phyloP scores from a whole-genome alignment of 441 rosid species.

The Cnidoscolus chayamansa region DNA sequence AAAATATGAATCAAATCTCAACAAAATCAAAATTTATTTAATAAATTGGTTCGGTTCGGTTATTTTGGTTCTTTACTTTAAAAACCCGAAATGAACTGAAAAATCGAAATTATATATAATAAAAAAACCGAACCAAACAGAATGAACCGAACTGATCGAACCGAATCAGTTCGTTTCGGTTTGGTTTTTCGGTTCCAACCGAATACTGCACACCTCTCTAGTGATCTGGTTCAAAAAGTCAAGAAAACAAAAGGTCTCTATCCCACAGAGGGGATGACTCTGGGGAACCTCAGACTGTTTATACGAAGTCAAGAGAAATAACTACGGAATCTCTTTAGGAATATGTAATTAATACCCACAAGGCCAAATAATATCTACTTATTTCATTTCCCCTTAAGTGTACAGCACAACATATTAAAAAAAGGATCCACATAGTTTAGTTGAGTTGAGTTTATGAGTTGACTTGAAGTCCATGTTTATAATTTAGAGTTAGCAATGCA shows the following conservation, averaged over 20 bases:
- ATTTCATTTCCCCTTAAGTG: not conserved
- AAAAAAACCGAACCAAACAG: no score
- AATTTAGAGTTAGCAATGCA: not conserved
- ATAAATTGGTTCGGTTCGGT: no score
- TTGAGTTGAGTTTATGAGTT: not conserved
- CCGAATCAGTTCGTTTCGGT: no score
- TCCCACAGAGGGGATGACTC: not conserved
- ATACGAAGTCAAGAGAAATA: not conserved
- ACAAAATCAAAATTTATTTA: no score
- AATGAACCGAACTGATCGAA: no score
- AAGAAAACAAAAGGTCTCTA: not conserved
- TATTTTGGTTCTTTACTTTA: no score
- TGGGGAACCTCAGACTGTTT: not conserved
- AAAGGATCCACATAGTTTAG: not conserved
- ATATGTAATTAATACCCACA: not conserved
- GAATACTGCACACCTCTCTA: no score
- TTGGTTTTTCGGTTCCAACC: no score
- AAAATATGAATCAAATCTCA: no score
- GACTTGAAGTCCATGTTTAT: not conserved
- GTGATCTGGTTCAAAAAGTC: not conserved
- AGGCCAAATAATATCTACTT: not conserved
- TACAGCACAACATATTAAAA: not conserved
- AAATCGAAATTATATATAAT: no score
- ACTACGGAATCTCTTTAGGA: not conserved
- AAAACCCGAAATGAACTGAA: no score